Evolutionary conservation across 768 basidiomycete genomes (phyloP), one percentile per base, ranked within the genome.

Genomic region (Suillus paluster): DNA sequence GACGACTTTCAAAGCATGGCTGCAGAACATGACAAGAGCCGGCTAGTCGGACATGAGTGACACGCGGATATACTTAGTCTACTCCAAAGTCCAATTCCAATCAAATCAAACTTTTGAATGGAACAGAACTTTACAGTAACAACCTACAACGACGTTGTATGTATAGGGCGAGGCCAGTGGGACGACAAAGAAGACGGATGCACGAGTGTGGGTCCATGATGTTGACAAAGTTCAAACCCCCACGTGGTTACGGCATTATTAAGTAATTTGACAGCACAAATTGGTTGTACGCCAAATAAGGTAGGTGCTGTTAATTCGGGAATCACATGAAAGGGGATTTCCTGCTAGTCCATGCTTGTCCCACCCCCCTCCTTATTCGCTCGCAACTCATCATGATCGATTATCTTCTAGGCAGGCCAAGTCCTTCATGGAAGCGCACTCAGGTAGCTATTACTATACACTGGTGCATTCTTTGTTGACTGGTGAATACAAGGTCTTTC

Each of bases 381-480:
- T 53, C 39, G 57, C 58, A 19, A 23, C 38, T 25, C 56, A 73
- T 46, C 66, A 99, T 99, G 96, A 93, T 98, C 71, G 96, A 98
- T 81, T 94, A 97, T 72, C 76, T 98, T 42, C 76, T 94, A 5
- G 96, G 96, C 54, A 86, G 90, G 25, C 96, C 96, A 2, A 95
- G 82, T 72, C 87, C 91, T 12, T 86, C 88, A n/a, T 95, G 94
- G 90, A 95, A 94, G 75, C 85, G 95, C 45, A 77, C 89, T 3
- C 95, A 94, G 80, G 93, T 90, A 57, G 23, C 79, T 69, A 27
- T 23, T 23, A 36, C 46, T 44, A 12, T 42, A 50, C 34, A 49
- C 56, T 36, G 39, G 19, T 6, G 0, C 11, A 23, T 45, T 17
- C 30, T 52, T 30, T 23, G 33, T 36, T 52, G 21, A 58, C 63